These are phyloP conservation scores for Neurospora sp. DNA, from an alignment of 495 filamentous ascomycete genomes.

Conservation along the genomic window DNA sequence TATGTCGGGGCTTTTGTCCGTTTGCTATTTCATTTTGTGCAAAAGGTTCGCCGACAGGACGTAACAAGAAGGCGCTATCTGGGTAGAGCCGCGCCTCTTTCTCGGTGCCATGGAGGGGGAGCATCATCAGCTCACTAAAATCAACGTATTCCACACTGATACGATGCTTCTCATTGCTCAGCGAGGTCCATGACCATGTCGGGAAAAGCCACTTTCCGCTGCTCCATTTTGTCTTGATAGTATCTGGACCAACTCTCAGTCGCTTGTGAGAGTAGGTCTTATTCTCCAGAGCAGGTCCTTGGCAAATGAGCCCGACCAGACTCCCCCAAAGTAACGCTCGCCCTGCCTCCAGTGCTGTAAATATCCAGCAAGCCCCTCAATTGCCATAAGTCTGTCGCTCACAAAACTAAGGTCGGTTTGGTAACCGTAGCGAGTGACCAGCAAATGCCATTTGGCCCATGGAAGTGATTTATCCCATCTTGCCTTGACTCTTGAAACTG, in stretches of 20 bases:
- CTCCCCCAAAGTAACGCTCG: neutral
- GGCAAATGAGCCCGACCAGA: neutral
- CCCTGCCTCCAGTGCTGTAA: neutral
- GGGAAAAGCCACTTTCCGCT: neutral
- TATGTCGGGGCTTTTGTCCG: too few relatives aligned
- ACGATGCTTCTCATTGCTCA: neutral
- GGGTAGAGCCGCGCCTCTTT: too few relatives aligned
- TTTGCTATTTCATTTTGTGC: too few relatives aligned
- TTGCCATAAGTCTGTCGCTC: neutral
- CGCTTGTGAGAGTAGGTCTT: neutral
- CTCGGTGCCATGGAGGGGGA: too few relatives aligned
- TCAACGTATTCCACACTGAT: too few relatives aligned
- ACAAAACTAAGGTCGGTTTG: neutral
- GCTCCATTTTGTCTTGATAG: neutral
- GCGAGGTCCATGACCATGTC: neutral
- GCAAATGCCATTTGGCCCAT: neutral
- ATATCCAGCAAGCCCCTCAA: neutral
- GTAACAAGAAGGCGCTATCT: too few relatives aligned
- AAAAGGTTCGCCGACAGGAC: too few relatives aligned
- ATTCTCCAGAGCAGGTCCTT: neutral
- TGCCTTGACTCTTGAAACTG: too few relatives aligned
- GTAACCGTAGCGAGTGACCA: neutral
- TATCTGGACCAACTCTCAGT: neutral
- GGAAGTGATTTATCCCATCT: neutral
- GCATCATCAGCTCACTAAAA: too few relatives aligned